Evolutionary conservation across 805 yeast genomes (phyloP), one percentile per base, ranked within the genome.

Genomic region (Candida pini): DNA sequence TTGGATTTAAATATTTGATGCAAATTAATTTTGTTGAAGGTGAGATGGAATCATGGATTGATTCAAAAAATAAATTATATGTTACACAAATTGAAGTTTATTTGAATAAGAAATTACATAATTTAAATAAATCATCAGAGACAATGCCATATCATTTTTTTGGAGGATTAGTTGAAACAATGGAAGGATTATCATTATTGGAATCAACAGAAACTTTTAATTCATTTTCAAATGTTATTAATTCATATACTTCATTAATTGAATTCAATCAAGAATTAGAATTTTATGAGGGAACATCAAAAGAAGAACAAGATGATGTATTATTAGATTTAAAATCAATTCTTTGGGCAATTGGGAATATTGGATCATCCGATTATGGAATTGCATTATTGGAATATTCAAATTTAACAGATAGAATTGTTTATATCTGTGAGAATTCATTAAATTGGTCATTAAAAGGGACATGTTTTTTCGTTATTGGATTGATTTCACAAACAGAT

Each of bases 341-440:
- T 22, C 48, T 90, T 23, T 90, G 97, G 97, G 79, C 94, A 2
- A 66, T 86, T 22, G 97, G 96, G 0, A 78, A 80, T 48, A 76
- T 89, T 20, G 89, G 89, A 2, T 73, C 88, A 1, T 73, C 87
- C 1, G 71, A 71, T 8, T 61, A 69, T 33, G 97, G 97, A 0
- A 76, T 82, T 13, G 63, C 69, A 13, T 60, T 80, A 28, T 47
- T 78, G 24, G 85, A 78, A 41, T 30, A 41, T 18, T 30, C 54
- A 15, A 71, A 72, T 2, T 59, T 76, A 36, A 66, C 76, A 25
- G 66, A 68, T 41, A 72, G 74, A 30, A 66, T 90, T 9, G 63
- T 78, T 3, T 58, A 56, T 8, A 64, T 82, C 22, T 69, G 77
- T 9, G 53, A 62, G 21, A 51, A 54, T 5, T 63, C 81, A 1